A percentile compares a stretch with the other conserved stretches of the same genome.
phyloP scores from a whole-genome alignment of 805 yeast genomes.

The Hanseniaspora vineae region DNA sequence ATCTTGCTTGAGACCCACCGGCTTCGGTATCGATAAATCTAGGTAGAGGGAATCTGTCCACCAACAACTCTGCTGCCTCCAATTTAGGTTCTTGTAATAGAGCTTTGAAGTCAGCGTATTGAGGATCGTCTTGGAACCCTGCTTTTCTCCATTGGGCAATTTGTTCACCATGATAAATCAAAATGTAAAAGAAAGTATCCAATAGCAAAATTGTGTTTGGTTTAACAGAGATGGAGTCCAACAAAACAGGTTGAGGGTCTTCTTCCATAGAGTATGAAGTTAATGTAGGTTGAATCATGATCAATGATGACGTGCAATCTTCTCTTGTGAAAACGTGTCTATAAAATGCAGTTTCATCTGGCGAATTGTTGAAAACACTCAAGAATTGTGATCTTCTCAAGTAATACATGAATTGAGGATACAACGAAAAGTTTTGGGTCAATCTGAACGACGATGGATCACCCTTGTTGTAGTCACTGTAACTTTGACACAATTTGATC shows the following conservation, averaged over 20 bases:
- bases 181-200: conserved; percentile 93
- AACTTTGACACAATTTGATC: conserved; percentile 80
- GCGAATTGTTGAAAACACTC: conserved; percentile 94
- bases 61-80: conserved; percentile 84
- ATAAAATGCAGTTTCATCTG: conserved; percentile 96
- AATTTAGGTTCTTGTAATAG: conserved; percentile 79
- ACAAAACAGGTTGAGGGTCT: conserved; percentile 81
- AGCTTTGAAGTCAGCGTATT: conserved; percentile 75
- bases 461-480: conserved; percentile 86
- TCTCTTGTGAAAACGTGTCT: conserved; percentile 86
- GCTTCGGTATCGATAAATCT: conserved; percentile 95
- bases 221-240: conserved; percentile 85
- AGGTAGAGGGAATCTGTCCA: conserved; percentile 94
- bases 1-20: conserved; percentile 97
- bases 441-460: conserved; percentile 73
- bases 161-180: conserved; percentile 89
- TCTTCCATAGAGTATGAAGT: conserved; percentile 73
- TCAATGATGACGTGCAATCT: conserved; percentile 82
- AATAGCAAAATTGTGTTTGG: conserved; percentile 77
- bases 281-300: conserved; percentile 96
- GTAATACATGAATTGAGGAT: conserved; percentile 93
- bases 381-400: conserved; percentile 92
- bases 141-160: conserved; percentile 94
- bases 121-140: conserved; percentile 85
- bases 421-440: conserved; percentile 69